Conservation (phyloP, 495 filamentous ascomycete species). For the Chaetomium tenue region DNA sequence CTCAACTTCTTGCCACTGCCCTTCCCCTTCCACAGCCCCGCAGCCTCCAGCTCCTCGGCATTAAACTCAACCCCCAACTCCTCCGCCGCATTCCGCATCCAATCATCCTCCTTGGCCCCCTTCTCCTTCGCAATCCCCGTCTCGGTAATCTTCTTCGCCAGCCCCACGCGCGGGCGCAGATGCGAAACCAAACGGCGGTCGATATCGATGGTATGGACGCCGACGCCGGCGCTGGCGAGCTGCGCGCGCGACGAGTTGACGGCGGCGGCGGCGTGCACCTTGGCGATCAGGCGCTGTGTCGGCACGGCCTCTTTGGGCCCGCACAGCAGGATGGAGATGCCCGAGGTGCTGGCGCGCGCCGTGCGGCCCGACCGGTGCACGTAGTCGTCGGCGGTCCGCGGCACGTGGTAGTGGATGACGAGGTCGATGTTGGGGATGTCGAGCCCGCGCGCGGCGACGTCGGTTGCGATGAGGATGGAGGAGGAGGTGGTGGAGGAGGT, state of each 20-base stretch:
- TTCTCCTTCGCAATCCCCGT: slow-evolving; percentile 81
- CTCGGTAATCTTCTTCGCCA: slow-evolving; percentile 85
- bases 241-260: slow-evolving; percentile 25
- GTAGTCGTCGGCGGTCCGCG: slow-evolving; percentile 86
- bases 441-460: slow-evolving; percentile 93
- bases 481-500: slow-evolving; percentile 39
- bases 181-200: slow-evolving; percentile 75
- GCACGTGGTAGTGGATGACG: slow-evolving; percentile 92
- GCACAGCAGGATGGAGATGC: slow-evolving; percentile 82
- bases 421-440: slow-evolving; percentile 87
- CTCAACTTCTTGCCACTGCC: slow-evolving; percentile 68
- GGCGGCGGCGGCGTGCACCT: slow-evolving; percentile 65
- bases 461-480: slow-evolving; percentile 81
- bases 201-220: slow-evolving; percentile 66
- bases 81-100: slow-evolving; percentile 79
- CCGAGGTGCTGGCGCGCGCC: slow-evolving; percentile 73
- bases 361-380: slow-evolving; percentile 95
- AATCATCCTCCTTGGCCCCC: slow-evolving; percentile 75
- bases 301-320: slow-evolving; percentile 86
- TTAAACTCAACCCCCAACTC: slow-evolving; percentile 94
- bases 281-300: slow-evolving; percentile 77
- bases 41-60: slow-evolving; percentile 72
- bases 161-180: slow-evolving; percentile 66
- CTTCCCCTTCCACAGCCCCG: slow-evolving; percentile 60
- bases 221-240: slow-evolving; percentile 60